These are phyloP conservation scores for Exophiala xenobiotica DNA, from an alignment of 2,329 filamentous ascomycete species.

Conservation along the genomic window DNA sequence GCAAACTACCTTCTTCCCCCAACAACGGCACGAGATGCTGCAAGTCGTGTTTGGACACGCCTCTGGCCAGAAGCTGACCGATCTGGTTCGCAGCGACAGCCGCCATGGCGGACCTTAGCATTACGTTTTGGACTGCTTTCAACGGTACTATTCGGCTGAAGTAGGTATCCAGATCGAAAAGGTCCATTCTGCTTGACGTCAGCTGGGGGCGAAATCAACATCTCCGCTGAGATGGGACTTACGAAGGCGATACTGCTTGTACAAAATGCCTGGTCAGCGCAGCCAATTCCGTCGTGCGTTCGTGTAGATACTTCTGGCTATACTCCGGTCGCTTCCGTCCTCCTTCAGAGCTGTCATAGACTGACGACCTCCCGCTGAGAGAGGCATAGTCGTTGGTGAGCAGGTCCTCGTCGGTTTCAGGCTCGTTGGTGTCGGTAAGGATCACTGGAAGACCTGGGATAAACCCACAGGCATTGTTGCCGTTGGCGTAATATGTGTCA, in stretches of 20 bases:
- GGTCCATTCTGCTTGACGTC: conserved; percentile 35
- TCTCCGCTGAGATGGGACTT: too few relatives aligned
- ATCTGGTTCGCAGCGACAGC: conserved; percentile 44
- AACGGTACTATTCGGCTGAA: conserved; percentile 41
- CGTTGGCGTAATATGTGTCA: conserved; percentile 28
- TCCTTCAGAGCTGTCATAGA: conserved; percentile 22
- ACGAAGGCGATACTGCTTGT: conserved; percentile 37
- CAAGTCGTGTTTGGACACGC: conserved; percentile 17
- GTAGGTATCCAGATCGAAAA: conserved; percentile 43
- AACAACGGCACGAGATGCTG: conserved; percentile 23
- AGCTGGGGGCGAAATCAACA: too few relatives aligned
- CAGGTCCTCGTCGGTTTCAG: conserved; percentile 27
- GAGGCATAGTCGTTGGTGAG: conserved; percentile 25
- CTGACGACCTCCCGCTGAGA: conserved; percentile 22
- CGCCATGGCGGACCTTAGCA: conserved; percentile 39
- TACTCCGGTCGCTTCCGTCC: conserved; percentile 24
- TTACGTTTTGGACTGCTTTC: conserved; percentile 37
- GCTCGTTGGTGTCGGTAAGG: conserved; percentile 23
- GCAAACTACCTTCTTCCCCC: conserved; percentile 22
- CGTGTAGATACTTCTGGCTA: conserved; percentile 26
- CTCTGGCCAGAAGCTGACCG: conserved; percentile 23
- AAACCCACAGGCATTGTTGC: conserved; percentile 30
- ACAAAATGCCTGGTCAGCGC: conserved; percentile 41
- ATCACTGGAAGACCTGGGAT: conserved; percentile 29
- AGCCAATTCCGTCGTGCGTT: conserved; percentile 34